Evolutionary conservation across 129 eudicot genomes (phyloP), one percentile per base, ranked within the genome.

Genomic region (Escallonia rubra): DNA sequence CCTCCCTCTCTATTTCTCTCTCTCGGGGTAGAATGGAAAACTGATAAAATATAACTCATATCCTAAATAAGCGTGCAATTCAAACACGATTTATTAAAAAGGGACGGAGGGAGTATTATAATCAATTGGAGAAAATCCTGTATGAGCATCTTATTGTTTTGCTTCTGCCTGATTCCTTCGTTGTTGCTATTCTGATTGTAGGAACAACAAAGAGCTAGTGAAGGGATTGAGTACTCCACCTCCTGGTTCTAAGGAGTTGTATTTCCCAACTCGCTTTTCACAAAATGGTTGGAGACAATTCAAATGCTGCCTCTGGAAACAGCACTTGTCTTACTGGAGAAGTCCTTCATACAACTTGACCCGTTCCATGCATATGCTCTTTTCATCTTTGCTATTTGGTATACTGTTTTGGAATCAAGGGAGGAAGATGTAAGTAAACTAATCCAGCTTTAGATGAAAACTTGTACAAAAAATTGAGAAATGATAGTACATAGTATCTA

Each of bases 251-350:
- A 71, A 70, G 61, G 76, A 66, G 2, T 66, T 80, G 50, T 41
- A 62, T 64, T 80, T 84, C 45, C 72, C 69, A 4, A 73, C 86
- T 15, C 81, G 75, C 12, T 90, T 79, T 67, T 69, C 97, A 34
- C 91, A 78, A 63, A 81, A 69, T 52, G 80, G 83, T 56, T 84
- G 87, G 89, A 86, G 80, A 64, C 96, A 90, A 60, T 86, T 81
- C 76, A 86, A 79, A 74, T 63, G 81, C 13, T 90, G 97, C 79
- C 78, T 86, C 16, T 87, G 97, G 97, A 90, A 90, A 70, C 97
- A 86, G 63, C 47, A 80, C 59, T 72, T 74, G 72, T 86, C 97
- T 65, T 90, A 90, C 43, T 90, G 97, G 97, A 82, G 97, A 87
- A 90, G 89, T 60, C 95, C 97, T 59, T 72, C 91, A 43, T 90